phyloP scores from a whole-genome alignment of 495 filamentous ascomycete species.

The Penicillium fimorum region DNA sequence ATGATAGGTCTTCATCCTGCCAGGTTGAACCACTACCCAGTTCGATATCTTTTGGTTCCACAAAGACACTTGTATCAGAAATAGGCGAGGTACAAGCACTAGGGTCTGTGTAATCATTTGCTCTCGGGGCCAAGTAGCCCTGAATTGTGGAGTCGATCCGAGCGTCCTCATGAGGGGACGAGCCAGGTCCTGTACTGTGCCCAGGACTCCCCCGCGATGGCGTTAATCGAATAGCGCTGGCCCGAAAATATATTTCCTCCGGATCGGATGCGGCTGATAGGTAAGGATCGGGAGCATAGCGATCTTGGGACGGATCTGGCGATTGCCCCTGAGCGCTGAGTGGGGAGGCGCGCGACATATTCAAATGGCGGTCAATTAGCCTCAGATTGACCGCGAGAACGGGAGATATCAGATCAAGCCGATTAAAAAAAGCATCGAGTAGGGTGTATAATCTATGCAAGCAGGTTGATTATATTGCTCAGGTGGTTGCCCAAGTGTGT shows the following conservation, averaged over 20 bases:
- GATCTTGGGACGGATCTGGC: constrained; percentile 21
- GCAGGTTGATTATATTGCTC: neutral
- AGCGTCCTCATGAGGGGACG: constrained; percentile 19
- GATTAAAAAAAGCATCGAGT: neutral
- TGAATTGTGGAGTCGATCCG: constrained; percentile 18
- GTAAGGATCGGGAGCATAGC: constrained; percentile 36
- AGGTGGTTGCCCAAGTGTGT: neutral
- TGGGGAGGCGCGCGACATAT: constrained; percentile 28
- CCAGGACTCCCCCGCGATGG: constrained; percentile 26
- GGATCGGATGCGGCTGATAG: constrained; percentile 41
- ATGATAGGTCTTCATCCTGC: constrained; percentile 10
- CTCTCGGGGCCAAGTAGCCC: constrained; percentile 15
- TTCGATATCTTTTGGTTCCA: constrained; percentile 24
- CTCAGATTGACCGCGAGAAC: neutral
- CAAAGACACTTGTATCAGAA: constrained; percentile 9
- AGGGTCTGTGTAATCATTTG: constrained; percentile 11
- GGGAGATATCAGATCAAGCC: neutral
- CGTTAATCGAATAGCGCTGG: constrained; percentile 37
- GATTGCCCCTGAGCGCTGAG: constrained; percentile 22
- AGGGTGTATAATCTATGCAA: neutral
- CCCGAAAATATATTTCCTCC: constrained; percentile 39
- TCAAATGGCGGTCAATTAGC: constrained; percentile 6
- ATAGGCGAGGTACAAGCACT: constrained; percentile 16
- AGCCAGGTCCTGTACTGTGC: constrained; percentile 7
- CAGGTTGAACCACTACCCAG: constrained; percentile 13